Conservation (phyloP, 1,284 basidiomycete species). For the Pseudozyma sp. region DNA sequence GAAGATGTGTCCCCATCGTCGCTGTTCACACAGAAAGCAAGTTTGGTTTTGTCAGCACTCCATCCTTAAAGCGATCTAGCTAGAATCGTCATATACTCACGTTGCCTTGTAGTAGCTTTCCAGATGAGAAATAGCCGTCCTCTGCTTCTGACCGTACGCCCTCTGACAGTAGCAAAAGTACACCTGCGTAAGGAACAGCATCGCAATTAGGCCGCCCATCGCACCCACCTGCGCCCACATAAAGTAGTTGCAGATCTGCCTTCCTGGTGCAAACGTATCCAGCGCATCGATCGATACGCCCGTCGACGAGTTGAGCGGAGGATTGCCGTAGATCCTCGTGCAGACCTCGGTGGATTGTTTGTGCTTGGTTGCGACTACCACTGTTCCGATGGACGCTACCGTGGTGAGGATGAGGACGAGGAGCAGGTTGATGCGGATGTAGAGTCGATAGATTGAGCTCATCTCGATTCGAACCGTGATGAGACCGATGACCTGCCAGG, state of each 20-base stretch:
- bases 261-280: constrained; percentile 30
- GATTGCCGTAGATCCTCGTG: constrained; percentile 44
- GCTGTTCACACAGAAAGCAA: background rate
- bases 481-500: constrained; percentile 47
- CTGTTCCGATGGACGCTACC: constrained; percentile 23
- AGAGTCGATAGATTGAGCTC: constrained; percentile 44
- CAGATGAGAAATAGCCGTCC: constrained; percentile 23
- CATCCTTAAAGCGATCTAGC: too few species aligned
- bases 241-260: constrained; percentile 45
- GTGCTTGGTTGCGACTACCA: constrained; percentile 40
- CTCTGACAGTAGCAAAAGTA: constrained; percentile 53
- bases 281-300: constrained; percentile 23
- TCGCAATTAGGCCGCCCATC: constrained; percentile 34
- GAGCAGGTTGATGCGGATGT: constrained; percentile 49
- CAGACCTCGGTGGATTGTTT: constrained; percentile 35
- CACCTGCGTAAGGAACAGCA: constrained; percentile 39
- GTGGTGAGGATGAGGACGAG: constrained; percentile 33
- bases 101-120: constrained; percentile 20
- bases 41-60: constrained; percentile 1
- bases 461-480: constrained; percentile 33
- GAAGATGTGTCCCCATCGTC: constrained; percentile 35
- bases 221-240: constrained; percentile 50
- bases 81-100: constrained; percentile 12
- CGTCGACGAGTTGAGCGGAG: constrained; percentile 27
- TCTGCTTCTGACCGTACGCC: constrained; percentile 50